These are phyloP conservation scores for Zygnema circumcarinatum DNA, from an alignment of 139 green algal species.

Conservation along the genomic window DNA sequence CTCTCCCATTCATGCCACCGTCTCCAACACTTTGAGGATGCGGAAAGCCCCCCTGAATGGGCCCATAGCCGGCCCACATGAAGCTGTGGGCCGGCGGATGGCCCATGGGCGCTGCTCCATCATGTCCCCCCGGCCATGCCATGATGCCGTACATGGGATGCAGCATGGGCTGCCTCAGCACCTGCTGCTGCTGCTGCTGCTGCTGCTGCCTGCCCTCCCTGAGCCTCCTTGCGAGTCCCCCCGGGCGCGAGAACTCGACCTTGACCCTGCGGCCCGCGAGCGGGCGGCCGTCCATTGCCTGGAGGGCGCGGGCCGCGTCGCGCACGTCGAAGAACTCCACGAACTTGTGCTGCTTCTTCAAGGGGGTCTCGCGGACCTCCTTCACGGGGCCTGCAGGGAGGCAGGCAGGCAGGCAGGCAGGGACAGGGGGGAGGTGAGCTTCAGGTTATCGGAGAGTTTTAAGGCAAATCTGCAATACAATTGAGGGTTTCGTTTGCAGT, in stretches of 20 bases:
- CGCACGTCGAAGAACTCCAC: constrained; percentile 88
- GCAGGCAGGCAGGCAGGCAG: background rate
- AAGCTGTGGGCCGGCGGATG: background rate
- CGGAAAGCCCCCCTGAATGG: no score
- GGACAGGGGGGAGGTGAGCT: background rate
- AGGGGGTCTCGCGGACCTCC: constrained; percentile 64
- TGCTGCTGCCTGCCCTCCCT: background rate
- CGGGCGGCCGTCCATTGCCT: constrained; percentile 31
- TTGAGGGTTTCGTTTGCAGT: no score
- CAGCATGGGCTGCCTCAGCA: background rate
- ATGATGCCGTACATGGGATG: background rate
- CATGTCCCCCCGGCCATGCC: background rate
- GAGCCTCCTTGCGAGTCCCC: background rate
- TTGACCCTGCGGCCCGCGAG: constrained; percentile 46
- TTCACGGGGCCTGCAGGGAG: constrained; percentile 39
- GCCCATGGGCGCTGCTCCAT: background rate
- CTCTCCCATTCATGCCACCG: no score
- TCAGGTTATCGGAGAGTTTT: no score
- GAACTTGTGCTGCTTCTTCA: constrained; percentile 76
- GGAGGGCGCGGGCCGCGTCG: constrained; percentile 35
- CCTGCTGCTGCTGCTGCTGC: constrained; percentile 14
- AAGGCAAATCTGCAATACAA: no score
- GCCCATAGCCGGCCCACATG: background rate
- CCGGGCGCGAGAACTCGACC: constrained; percentile 38
- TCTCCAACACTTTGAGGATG: no score